Evolutionary conservation across 23 red algal genomes (phyloP).

Genomic region (Cyanidiococcus yangmingshanensis): DNA sequence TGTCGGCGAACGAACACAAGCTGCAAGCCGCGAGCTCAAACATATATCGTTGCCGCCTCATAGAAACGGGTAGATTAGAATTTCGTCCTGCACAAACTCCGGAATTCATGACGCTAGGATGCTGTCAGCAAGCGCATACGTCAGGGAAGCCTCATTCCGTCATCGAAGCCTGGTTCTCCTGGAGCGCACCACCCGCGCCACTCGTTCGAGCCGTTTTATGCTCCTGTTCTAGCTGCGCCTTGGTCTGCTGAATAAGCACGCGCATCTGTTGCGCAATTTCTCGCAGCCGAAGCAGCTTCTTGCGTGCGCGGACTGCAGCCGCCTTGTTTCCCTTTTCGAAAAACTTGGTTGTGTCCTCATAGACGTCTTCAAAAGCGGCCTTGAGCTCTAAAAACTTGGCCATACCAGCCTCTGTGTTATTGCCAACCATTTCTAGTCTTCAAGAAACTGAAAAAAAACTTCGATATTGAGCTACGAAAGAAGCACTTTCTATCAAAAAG

Average conservation of each 20-base stretch:
- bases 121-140: background rate
- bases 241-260: constrained; percentile 10
- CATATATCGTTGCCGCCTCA: too few species aligned
- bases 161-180: background rate
- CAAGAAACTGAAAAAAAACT: too few species aligned
- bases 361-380: constrained; percentile 3
- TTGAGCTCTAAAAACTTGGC: constrained; percentile 14
- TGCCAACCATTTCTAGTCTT: constrained; percentile 5
- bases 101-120: too few species aligned
- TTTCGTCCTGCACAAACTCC: too few species aligned
- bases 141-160: background rate
- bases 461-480: too few species aligned
- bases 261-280: constrained; percentile 18
- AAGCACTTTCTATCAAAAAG: too few species aligned
- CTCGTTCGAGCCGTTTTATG: constrained; percentile 3
- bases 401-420: constrained; percentile 8
- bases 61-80: too few species aligned
- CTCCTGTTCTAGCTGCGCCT: constrained; percentile 13
- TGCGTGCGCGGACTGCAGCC: background rate
- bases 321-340: constrained; percentile 21
- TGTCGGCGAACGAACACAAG: too few species aligned
- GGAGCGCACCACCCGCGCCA: background rate
- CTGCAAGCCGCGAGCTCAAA: too few species aligned
- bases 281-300: constrained; percentile 10
- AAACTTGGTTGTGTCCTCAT: constrained; percentile 19